Evolutionary conservation across 768 basidiomycete species (phyloP).

Genomic region (Termitomyces heimii): DNA sequence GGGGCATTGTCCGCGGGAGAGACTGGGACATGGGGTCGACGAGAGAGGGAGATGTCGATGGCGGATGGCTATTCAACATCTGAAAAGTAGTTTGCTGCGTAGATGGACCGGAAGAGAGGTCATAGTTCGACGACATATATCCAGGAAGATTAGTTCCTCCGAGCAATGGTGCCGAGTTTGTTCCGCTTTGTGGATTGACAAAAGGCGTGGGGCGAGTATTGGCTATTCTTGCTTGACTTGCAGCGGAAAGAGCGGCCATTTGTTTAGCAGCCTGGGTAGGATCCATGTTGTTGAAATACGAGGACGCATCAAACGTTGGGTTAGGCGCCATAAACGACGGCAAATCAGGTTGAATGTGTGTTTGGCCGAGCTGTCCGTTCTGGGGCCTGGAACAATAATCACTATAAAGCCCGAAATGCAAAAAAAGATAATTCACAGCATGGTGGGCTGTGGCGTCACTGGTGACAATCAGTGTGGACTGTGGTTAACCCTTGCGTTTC

Average conservation of each 20-base stretch:
- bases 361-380: conserved; percentile 23
- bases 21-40: conserved; percentile 40
- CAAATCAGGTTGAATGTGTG: conserved; percentile 23
- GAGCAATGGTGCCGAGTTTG: conserved; percentile 66
- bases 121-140: conserved; percentile 38
- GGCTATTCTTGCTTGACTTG: conserved; percentile 52
- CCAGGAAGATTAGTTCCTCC: conserved; percentile 48
- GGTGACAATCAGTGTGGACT: background rate
- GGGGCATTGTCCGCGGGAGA: conserved; percentile 29
- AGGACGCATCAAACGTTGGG: conserved; percentile 27
- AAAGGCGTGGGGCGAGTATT: conserved; percentile 35
- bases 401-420: conserved; percentile 8
- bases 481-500: conserved; percentile 8
- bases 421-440: conserved; percentile 26
- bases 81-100: conserved; percentile 38
- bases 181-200: conserved; percentile 38
- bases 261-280: conserved; percentile 69
- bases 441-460: conserved; percentile 12
- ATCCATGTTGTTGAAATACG: conserved; percentile 51
- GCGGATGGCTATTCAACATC: conserved; percentile 36
- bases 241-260: conserved; percentile 71
- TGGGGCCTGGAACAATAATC: conserved; percentile 23
- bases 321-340: conserved; percentile 26
- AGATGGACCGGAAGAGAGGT: conserved; percentile 31
- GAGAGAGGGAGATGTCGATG: conserved; percentile 33